phyloP scores from a whole-genome alignment of 495 filamentous ascomycete genomes.

The Neurospora tetraspora region DNA sequence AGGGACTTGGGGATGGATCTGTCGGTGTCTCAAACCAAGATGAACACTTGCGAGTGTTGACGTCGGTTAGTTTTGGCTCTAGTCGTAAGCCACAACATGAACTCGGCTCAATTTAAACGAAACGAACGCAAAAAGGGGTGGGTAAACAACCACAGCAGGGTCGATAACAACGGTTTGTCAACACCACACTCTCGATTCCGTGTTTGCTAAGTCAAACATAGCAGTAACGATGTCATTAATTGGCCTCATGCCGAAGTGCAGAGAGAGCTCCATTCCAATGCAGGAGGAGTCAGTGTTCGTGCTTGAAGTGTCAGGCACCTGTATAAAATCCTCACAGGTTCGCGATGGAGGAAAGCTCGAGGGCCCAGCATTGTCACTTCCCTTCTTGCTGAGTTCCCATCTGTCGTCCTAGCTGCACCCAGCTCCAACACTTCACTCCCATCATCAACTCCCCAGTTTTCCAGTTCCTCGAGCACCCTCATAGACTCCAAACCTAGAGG shows the following conservation, averaged over 20 bases:
- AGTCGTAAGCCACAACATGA: background rate
- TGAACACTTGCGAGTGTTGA: background rate
- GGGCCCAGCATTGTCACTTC: background rate
- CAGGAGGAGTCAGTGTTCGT: background rate
- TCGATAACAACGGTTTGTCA: background rate
- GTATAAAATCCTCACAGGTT: background rate
- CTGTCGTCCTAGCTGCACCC: too few relatives aligned
- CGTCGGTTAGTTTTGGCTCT: background rate
- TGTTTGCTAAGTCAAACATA: background rate
- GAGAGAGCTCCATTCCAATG: background rate
- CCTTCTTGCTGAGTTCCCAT: background rate
- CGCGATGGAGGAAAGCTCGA: background rate
- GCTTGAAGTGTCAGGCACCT: background rate
- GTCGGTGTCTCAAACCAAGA: background rate
- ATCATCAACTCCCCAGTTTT: background rate
- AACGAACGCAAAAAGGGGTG: background rate
- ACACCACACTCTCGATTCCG: background rate
- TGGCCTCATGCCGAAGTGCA: too few relatives aligned
- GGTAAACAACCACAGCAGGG: background rate
- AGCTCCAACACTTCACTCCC: background rate
- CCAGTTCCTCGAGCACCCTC: background rate
- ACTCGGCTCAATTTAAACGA: background rate
- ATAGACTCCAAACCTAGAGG: background rate
- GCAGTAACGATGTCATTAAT: background rate
- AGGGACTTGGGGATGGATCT: background rate